Percentiles rank a stretch among this genome's conserved stretches.
These are phyloP conservation scores for Sabuloglossum arenarium DNA, from an alignment of 495 filamentous ascomycete species.

Conservation along the genomic window DNA sequence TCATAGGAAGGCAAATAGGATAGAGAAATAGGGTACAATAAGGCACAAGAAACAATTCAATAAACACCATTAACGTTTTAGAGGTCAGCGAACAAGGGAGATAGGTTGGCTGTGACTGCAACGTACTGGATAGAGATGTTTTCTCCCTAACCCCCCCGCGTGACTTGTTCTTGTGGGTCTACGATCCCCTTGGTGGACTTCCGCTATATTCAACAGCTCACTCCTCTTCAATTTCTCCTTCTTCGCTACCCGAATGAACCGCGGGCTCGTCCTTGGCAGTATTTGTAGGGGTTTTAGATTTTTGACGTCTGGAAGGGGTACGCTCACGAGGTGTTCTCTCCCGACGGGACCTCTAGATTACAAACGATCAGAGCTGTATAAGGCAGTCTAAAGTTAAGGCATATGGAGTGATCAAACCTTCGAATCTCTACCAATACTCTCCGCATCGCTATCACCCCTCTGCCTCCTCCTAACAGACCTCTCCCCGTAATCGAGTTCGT, in stretches of 20 bases:
- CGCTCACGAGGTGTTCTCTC: conserved; percentile 38
- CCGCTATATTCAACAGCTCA: conserved; percentile 17
- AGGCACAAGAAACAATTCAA: background rate
- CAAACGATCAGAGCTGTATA: conserved; percentile 6
- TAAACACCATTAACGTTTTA: background rate
- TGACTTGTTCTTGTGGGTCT: background rate
- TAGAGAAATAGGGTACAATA: background rate
- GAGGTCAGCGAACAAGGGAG: background rate
- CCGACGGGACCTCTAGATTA: conserved; percentile 33
- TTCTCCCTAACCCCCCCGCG: background rate
- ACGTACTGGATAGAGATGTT: background rate
- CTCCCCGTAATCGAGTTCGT: conserved; percentile 78
- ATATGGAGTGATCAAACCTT: conserved; percentile 25
- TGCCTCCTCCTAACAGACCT: conserved; percentile 37
- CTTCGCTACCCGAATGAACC: conserved; percentile 57
- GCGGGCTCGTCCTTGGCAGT: conserved; percentile 36
- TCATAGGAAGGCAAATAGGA: background rate
- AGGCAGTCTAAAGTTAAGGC: background rate
- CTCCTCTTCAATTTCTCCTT: conserved; percentile 95
- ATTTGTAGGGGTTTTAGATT: conserved; percentile 29
- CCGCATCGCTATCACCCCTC: conserved; percentile 51
- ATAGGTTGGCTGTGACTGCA: background rate
- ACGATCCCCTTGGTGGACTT: background rate
- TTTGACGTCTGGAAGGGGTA: conserved; percentile 27
- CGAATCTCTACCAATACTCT: conserved; percentile 37